Percentiles rank a stretch among this genome's conserved stretches.
Conservation (phyloP, 164 flowering plant species). For the Piper longum region DNA sequence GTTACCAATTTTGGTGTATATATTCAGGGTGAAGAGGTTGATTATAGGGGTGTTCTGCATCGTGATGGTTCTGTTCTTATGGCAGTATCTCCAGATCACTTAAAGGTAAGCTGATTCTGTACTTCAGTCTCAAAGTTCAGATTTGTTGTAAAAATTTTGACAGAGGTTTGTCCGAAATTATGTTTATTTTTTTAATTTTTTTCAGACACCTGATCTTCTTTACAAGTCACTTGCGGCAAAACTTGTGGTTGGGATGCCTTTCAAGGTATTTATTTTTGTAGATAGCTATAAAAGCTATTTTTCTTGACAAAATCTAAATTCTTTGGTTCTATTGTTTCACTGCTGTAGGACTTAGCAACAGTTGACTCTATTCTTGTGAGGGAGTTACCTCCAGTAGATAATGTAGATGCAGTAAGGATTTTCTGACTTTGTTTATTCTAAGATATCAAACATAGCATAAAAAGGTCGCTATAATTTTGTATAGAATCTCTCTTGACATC, state of each 20-base stretch:
- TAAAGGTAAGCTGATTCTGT: conserved; percentile 40
- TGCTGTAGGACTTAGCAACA: conserved; percentile 78
- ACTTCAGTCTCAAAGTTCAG: not conserved
- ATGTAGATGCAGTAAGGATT: conserved; percentile 54
- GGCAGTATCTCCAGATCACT: conserved; percentile 72
- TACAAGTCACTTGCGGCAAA: conserved; percentile 87
- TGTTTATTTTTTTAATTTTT: not conserved
- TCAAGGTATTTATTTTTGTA: conserved; percentile 41
- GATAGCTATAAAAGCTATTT: not conserved
- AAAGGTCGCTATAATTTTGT: not conserved
- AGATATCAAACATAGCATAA: not conserved
- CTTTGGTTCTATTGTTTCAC: not conserved
- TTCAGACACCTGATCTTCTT: conserved; percentile 73
- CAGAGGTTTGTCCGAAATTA: not conserved
- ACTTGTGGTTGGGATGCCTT: conserved; percentile 95
- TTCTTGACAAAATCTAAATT: not conserved
- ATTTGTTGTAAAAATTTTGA: no score
- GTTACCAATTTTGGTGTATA: not conserved
- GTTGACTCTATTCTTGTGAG: conserved; percentile 82
- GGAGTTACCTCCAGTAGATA: conserved; percentile 79
- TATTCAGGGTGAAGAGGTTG: conserved; percentile 84
- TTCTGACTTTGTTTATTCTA: not conserved
- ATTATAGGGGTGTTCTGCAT: conserved; percentile 86
- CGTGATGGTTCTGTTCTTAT: conserved; percentile 98
- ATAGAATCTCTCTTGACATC: not conserved